Evolutionary conservation across 148 eudicot species (phyloP).

Genomic region (Silene latifolia): DNA sequence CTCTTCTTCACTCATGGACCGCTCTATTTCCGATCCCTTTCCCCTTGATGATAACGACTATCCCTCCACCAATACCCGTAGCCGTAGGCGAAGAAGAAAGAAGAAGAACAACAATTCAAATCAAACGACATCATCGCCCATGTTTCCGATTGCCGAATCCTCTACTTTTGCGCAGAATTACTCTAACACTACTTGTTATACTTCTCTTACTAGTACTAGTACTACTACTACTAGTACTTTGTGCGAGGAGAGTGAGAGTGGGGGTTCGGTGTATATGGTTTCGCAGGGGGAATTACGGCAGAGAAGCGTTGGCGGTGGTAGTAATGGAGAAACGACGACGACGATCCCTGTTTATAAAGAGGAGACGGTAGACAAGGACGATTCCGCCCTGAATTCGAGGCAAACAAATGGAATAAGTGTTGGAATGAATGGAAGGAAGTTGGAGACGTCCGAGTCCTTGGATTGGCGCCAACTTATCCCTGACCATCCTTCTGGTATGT

Average conservation of each 20-base stretch:
- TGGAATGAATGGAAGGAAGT: slow-evolving; percentile 39
- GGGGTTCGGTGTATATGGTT: slow-evolving; percentile 28
- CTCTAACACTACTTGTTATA: too few relatives aligned
- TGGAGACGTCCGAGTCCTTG: slow-evolving; percentile 59
- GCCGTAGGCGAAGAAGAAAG: slow-evolving; percentile 31
- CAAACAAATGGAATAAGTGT: slow-evolving; percentile 11
- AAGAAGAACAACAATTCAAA: not conserved
- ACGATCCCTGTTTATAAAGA: slow-evolving; percentile 9
- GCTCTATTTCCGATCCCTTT: slow-evolving; percentile 43
- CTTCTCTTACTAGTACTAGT: slow-evolving; percentile 13
- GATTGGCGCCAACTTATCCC: slow-evolving; percentile 75
- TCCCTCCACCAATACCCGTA: slow-evolving; percentile 15
- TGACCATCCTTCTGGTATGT: slow-evolving; percentile 52
- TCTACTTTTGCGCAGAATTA: not conserved
- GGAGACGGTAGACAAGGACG: slow-evolving; percentile 20
- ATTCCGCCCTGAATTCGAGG: too few relatives aligned
- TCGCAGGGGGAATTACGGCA: slow-evolving; percentile 47
- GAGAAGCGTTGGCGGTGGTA: slow-evolving; percentile 40
- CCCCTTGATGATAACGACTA: not conserved
- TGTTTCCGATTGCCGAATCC: slow-evolving; percentile 29
- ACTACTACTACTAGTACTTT: slow-evolving; percentile 3
- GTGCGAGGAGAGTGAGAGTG: slow-evolving; percentile 28
- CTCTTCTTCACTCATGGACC: slow-evolving; percentile 19
- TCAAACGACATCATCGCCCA: not conserved
- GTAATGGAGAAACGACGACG: slow-evolving; percentile 17